These are phyloP conservation scores for Fusarium redolens DNA, from an alignment of 2,329 filamentous ascomycete species.

Conservation along the genomic window DNA sequence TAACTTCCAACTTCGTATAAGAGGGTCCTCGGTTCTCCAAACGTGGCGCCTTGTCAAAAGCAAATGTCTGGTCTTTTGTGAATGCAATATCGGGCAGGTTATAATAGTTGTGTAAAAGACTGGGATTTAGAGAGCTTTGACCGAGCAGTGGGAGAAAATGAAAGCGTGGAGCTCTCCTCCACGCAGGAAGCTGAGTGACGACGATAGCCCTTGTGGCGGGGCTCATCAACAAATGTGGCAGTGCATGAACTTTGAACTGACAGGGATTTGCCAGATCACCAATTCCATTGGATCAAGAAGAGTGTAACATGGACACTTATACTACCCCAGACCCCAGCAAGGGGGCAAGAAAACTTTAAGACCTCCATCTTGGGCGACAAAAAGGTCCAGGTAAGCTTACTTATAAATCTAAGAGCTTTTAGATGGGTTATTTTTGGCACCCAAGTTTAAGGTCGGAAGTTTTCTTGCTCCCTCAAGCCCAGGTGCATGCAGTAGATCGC, in stretches of 20 bases:
- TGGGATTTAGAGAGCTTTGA: conserved; percentile 29
- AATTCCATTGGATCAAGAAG: conserved; percentile 8
- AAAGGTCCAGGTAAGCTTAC: background rate
- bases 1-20: background rate
- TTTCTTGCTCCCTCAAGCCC: background rate
- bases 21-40: background rate
- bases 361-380: background rate
- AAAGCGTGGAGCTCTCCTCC: conserved; percentile 13
- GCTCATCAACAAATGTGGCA: conserved; percentile 16
- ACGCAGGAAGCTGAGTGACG: background rate
- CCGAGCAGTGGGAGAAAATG: conserved; percentile 12
- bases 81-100: background rate
- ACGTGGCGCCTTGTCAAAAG: background rate
- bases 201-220: conserved; percentile 28
- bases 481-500: conserved; percentile 15
- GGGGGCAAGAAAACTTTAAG: background rate
- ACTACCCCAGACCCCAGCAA: conserved; percentile 6
- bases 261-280: conserved; percentile 16
- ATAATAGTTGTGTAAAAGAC: conserved; percentile 20
- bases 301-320: conserved; percentile 30
- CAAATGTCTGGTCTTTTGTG: background rate
- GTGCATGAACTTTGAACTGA: conserved; percentile 7
- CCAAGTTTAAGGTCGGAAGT: background rate
- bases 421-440: background rate
- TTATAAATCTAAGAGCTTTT: too few relatives aligned